Evolutionary conservation across 2,329 filamentous ascomycete genomes (phyloP), one percentile per base, ranked within the genome.

Genomic region (Rutstroemia sp.): DNA sequence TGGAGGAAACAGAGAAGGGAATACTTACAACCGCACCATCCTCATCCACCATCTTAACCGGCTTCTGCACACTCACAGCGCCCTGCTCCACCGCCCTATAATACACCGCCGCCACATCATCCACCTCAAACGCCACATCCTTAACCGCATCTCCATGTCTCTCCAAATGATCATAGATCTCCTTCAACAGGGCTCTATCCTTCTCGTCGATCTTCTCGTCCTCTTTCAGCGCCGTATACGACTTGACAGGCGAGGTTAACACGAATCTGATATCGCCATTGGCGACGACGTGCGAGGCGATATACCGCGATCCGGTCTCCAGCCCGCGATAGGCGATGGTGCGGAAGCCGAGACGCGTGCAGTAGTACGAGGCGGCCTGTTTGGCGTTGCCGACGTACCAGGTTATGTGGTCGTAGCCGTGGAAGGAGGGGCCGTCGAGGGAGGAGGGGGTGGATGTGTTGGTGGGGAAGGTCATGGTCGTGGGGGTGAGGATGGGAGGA

Each of bases 311-410:
- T 60, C 90, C 90, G 0, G 92, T 96, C 73, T 96, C 92, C 5
- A 96, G 83, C 5, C 92, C 92, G 42, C 81, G 81, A 73, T 96
- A 95, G 60, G 92, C 92, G 57, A 96, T 73, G 19, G 82, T 82
- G 67, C 82, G 77, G 76, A 96, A 96, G 56, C 90, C 92, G 77
- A 96, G 91, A 63, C 91, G 87, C 10, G 83, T 86, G 64, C 87
- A 86, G 75, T 96, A 96, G 75, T 90, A 96, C 14, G 87, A 81
- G 41, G 92, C 92, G 2, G 91, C 90, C 77, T 96, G 92, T 75
- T 96, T 96, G 66, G 92, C 92, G 70, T 97, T 97, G 70, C 92
- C 91, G 30, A 96, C 92, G 77, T 90, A 96, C 92, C 92, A 96
- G 64, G 90, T 92, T 56, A 96, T 82, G 73, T 96, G 89, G 74